phyloP scores from a whole-genome alignment of 2,329 filamentous ascomycete genomes.

The Ophiostoma tasmaniense region DNA sequence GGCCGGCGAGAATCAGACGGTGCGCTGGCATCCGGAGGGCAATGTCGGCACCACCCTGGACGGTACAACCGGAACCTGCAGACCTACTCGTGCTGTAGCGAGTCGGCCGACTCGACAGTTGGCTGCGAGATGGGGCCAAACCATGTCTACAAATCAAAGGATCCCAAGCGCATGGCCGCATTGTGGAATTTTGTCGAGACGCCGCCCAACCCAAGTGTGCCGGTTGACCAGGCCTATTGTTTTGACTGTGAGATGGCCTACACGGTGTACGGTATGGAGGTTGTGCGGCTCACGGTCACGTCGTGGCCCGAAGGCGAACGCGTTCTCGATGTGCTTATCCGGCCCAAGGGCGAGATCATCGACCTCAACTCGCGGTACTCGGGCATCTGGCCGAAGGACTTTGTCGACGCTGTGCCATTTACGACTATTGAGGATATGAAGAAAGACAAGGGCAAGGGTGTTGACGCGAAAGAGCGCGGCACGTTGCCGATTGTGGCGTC shows the following conservation, averaged over 20 bases:
- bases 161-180: conserved; percentile 65
- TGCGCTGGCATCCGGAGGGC: conserved; percentile 64
- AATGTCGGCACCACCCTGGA: conserved; percentile 74
- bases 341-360: conserved; percentile 22
- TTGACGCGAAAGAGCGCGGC: conserved; percentile 22
- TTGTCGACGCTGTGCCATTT: conserved; percentile 58
- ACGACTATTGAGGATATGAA: conserved; percentile 15
- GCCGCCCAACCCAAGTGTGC: conserved; percentile 51
- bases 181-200: conserved; percentile 75
- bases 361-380: conserved; percentile 74
- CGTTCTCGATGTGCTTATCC: conserved; percentile 59
- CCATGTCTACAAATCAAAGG: conserved; percentile 82
- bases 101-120: conserved; percentile 58
- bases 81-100: conserved; percentile 70
- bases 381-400: conserved; percentile 72
- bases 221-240: conserved; percentile 56
- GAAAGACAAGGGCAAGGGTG: conserved; percentile 14
- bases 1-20: conserved; percentile 71
- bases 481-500: conserved; percentile 66
- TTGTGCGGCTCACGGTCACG: conserved; percentile 81
- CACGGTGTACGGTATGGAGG: conserved; percentile 77
- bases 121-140: conserved; percentile 65
- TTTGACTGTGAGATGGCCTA: conserved; percentile 99
- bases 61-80: conserved; percentile 52
- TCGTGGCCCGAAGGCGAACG: conserved; percentile 72